Conservation (phyloP, 805 yeast species). For the Millerago galiae region DNA sequence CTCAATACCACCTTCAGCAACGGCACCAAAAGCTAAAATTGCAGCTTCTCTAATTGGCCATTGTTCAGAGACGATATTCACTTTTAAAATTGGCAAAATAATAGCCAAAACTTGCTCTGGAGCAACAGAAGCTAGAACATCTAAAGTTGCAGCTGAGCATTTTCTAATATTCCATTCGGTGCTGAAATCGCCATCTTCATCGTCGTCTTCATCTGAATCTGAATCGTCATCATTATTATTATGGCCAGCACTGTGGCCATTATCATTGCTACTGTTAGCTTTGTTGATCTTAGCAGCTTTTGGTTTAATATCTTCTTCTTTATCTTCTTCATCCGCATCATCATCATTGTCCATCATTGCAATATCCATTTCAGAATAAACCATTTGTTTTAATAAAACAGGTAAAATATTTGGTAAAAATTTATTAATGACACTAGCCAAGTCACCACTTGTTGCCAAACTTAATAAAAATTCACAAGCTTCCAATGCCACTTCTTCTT, state of each 20-base stretch:
- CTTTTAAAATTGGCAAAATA: slow-evolving; percentile 71
- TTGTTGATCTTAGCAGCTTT: slow-evolving; percentile 61
- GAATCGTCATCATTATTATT: slow-evolving; percentile 39
- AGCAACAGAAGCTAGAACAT: slow-evolving; percentile 60
- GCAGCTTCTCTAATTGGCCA: slow-evolving; percentile 95
- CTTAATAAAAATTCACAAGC: slow-evolving; percentile 89
- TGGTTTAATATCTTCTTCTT: slow-evolving; percentile 84
- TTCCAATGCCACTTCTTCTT: slow-evolving; percentile 77
- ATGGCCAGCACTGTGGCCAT: slow-evolving; percentile 4
- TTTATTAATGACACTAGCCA: slow-evolving; percentile 47
- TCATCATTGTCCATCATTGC: slow-evolving; percentile 64
- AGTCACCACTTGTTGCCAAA: slow-evolving; percentile 55
- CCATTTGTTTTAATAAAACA: slow-evolving; percentile 72
- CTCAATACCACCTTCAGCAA: slow-evolving; percentile 81
- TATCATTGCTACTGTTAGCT: slow-evolving; percentile 9
- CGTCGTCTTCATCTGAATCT: slow-evolving; percentile 67
- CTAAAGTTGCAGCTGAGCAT: slow-evolving; percentile 91
- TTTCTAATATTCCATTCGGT: slow-evolving; percentile 88
- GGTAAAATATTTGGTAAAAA: slow-evolving; percentile 67
- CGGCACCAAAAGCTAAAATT: slow-evolving; percentile 90
- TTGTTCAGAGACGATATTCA: slow-evolving; percentile 55
- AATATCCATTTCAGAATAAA: slow-evolving; percentile 77
- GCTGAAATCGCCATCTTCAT: slow-evolving; percentile 57
- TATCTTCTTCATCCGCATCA: slow-evolving; percentile 72
- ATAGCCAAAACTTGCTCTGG: slow-evolving; percentile 63